phyloP scores from a whole-genome alignment of 352 stramenopile genomes.

The Globisporangium cederbergense region DNA sequence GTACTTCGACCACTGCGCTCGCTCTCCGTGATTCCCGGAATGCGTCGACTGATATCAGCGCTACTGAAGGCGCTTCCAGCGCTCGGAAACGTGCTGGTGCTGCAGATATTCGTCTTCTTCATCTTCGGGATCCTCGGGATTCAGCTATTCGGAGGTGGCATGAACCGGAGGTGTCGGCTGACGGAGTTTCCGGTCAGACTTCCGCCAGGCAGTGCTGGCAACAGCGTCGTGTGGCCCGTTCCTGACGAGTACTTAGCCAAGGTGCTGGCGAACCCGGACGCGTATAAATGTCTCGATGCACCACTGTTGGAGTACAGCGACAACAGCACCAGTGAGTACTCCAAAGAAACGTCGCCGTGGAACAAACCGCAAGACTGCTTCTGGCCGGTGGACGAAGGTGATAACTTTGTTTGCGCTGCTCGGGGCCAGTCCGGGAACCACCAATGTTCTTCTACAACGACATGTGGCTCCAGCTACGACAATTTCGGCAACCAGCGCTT shows the following conservation, averaged over 20 bases:
- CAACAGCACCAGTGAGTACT: slow-evolving; percentile 24
- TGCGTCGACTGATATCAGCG: slow-evolving; percentile 75
- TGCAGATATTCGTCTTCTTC: slow-evolving; percentile 90
- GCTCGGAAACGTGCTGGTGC: slow-evolving; percentile 86
- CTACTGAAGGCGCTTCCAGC: slow-evolving; percentile 82
- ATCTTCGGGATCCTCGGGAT: slow-evolving; percentile 91
- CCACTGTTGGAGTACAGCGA: slow-evolving; percentile 56
- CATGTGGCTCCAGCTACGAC: slow-evolving; percentile 72
- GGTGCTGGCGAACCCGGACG: slow-evolving; percentile 31
- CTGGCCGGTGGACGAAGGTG: slow-evolving; percentile 87
- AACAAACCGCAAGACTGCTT: slow-evolving; percentile 77
- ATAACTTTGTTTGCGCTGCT: slow-evolving; percentile 71
- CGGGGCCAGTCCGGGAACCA: slow-evolving; percentile 45
- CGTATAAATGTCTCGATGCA: slow-evolving; percentile 36
- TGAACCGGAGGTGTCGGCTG: slow-evolving; percentile 80
- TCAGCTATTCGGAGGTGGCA: slow-evolving; percentile 81
- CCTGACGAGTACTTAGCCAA: slow-evolving; percentile 38
- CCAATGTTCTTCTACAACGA: slow-evolving; percentile 30
- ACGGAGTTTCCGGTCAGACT: slow-evolving; percentile 71
- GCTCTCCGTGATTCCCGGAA: slow-evolving; percentile 82
- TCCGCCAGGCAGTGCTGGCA: slow-evolving; percentile 9
- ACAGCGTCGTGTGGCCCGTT: slow-evolving; percentile 43
- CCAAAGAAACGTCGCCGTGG: slow-evolving; percentile 75
- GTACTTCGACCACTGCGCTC: slow-evolving; percentile 88
- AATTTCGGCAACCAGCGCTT: slow-evolving; percentile 70